Evolutionary conservation across 257 asterid species (phyloP).

Genomic region (Gentiana macrophylla): DNA sequence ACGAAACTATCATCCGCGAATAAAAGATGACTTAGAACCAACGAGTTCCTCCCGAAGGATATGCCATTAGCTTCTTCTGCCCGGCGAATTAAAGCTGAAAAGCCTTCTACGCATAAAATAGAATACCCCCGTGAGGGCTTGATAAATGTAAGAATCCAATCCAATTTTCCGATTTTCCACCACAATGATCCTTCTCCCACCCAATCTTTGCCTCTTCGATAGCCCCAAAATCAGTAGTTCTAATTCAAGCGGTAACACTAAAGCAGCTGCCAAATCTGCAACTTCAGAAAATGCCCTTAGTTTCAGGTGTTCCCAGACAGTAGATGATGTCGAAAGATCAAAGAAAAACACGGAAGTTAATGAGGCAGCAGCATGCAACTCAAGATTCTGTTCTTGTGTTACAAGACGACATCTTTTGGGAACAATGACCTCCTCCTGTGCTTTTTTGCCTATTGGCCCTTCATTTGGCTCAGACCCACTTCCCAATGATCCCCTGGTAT

Average conservation of each 20-base stretch:
- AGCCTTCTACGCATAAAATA: too few relatives aligned
- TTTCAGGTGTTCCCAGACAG: conserved; percentile 4
- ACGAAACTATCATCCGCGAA: too few relatives aligned
- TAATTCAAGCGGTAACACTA: too few relatives aligned
- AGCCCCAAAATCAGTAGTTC: not conserved
- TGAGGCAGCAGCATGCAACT: conserved; percentile 4
- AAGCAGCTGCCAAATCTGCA: not conserved
- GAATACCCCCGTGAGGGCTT: too few relatives aligned
- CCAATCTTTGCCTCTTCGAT: not conserved
- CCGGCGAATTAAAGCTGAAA: too few relatives aligned
- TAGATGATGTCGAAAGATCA: conserved; percentile 8
- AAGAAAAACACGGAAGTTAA: conserved; percentile 13
- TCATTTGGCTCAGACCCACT: conserved; percentile 33
- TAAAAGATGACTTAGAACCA: too few relatives aligned
- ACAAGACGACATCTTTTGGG: conserved; percentile 46
- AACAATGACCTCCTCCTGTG: conserved; percentile 24
- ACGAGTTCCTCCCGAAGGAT: too few relatives aligned
- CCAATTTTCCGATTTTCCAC: not conserved
- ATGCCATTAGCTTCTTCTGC: too few relatives aligned
- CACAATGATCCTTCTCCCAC: conserved; percentile 1
- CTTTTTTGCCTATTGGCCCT: conserved; percentile 30
- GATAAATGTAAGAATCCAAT: too few relatives aligned
- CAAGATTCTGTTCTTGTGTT: conserved; percentile 38
- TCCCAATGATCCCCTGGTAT: conserved; percentile 37
- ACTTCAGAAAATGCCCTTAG: conserved; percentile 9